These are phyloP conservation scores for Aspergillus felis DNA, from an alignment of 2,329 filamentous ascomycete species.

Conservation along the genomic window DNA sequence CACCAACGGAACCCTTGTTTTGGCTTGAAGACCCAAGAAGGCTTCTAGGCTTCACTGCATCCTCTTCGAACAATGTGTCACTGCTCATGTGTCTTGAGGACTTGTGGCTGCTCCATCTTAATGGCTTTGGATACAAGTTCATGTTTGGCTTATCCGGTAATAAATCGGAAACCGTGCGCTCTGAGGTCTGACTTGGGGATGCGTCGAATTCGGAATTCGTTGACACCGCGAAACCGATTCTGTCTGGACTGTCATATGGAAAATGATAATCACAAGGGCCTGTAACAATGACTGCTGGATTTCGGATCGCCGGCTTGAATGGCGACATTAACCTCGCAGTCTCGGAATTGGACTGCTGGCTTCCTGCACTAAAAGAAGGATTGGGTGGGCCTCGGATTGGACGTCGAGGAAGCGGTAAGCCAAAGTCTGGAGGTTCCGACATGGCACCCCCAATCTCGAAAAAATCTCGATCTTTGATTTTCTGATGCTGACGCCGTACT, in stretches of 20 bases:
- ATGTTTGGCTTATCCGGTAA: conserved; percentile 32
- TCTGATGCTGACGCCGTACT: conserved; percentile 22
- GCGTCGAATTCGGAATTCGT: conserved; percentile 23
- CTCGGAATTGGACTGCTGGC: conserved; percentile 11
- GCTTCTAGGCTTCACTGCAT: conserved; percentile 19
- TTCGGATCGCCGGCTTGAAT: conserved; percentile 12
- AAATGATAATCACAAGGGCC: conserved; percentile 10
- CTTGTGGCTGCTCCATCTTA: conserved; percentile 27
- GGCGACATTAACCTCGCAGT: conserved; percentile 17
- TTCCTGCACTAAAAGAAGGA: conserved; percentile 4
- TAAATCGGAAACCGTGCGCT: conserved; percentile 36
- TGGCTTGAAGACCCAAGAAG: conserved; percentile 13
- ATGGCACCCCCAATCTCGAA: conserved; percentile 40
- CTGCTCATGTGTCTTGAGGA: conserved; percentile 24
- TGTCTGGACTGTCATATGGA: conserved; percentile 14
- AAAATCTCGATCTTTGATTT: conserved; percentile 20
- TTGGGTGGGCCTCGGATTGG: conserved; percentile 16
- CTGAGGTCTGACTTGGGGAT: conserved; percentile 32
- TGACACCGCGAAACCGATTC: conserved; percentile 29
- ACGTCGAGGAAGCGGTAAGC: conserved; percentile 19
- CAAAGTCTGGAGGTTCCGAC: conserved; percentile 34
- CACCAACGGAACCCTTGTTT: conserved; percentile 2
- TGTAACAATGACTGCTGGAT: conserved; percentile 18
- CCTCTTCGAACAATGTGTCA: conserved; percentile 38
- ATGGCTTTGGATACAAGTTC: conserved; percentile 35